Conservation (phyloP, 2,329 filamentous ascomycete species). For the Penicillium crustosum region DNA sequence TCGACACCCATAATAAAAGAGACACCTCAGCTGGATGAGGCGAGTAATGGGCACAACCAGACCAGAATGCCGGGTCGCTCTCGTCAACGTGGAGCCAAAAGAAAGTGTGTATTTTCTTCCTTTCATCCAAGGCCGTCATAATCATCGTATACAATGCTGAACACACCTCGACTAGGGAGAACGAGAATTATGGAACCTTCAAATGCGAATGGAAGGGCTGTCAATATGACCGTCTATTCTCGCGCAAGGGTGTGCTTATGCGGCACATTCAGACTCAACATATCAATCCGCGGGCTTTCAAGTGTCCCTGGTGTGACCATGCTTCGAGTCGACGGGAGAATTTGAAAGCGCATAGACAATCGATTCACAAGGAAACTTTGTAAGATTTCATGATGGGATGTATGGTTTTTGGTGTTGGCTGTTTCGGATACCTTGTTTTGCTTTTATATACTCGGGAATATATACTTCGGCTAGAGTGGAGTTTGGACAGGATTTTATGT, state of each 20-base stretch:
- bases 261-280: conserved; percentile 10
- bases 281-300: conserved; percentile 1
- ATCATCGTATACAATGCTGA: neutral
- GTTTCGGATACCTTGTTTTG: neutral
- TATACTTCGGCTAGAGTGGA: conserved; percentile 9
- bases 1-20: neutral
- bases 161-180: neutral
- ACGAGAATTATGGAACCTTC: neutral
- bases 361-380: neutral
- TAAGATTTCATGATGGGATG: neutral
- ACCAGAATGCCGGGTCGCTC: neutral
- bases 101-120: neutral
- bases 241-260: conserved; percentile 5
- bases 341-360: conserved; percentile 4
- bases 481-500: neutral
- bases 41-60: neutral
- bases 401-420: neutral
- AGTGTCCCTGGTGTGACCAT: conserved; percentile 4
- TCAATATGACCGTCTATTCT: conserved; percentile 4
- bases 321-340: conserved; percentile 8
- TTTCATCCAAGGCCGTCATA: too few species aligned
- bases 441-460: neutral
- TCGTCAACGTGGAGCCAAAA: neutral
- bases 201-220: conserved; percentile 8
- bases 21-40: too few species aligned